phyloP scores from a whole-genome alignment of 331 rosid species.

The Rosa hybrid region DNA sequence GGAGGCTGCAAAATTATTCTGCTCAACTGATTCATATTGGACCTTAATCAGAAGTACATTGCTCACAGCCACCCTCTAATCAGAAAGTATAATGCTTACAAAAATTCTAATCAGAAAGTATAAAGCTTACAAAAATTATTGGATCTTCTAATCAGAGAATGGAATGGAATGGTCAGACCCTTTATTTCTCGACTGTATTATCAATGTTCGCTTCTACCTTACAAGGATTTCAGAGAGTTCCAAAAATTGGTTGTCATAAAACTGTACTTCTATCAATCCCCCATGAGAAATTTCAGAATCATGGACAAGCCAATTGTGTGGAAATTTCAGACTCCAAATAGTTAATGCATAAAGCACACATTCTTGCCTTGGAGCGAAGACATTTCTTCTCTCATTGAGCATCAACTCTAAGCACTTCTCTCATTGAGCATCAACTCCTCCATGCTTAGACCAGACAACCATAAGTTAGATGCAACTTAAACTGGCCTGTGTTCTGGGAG shows the following conservation, averaged over 20 bases:
- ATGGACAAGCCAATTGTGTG: neutral
- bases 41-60: too few relatives aligned
- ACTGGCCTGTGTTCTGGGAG: neutral
- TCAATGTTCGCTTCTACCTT: neutral
- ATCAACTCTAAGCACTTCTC: neutral
- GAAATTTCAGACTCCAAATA: neutral
- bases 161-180: neutral
- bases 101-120: too few relatives aligned
- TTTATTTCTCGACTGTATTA: neutral
- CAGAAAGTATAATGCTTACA: too few relatives aligned
- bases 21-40: neutral
- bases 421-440: neutral
- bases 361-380: neutral
- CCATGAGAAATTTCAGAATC: neutral
- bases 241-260: neutral
- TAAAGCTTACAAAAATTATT: too few relatives aligned
- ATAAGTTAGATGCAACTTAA: neutral
- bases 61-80: too few relatives aligned
- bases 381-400: neutral
- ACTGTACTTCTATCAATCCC: neutral
- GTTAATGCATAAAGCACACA: neutral
- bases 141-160: too few relatives aligned
- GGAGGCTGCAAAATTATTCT: too few relatives aligned
- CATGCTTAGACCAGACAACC: neutral
- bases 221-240: neutral